These are phyloP conservation scores for Wickerhamomyces silvicola DNA, from an alignment of 805 yeast genomes.

Conservation along the genomic window DNA sequence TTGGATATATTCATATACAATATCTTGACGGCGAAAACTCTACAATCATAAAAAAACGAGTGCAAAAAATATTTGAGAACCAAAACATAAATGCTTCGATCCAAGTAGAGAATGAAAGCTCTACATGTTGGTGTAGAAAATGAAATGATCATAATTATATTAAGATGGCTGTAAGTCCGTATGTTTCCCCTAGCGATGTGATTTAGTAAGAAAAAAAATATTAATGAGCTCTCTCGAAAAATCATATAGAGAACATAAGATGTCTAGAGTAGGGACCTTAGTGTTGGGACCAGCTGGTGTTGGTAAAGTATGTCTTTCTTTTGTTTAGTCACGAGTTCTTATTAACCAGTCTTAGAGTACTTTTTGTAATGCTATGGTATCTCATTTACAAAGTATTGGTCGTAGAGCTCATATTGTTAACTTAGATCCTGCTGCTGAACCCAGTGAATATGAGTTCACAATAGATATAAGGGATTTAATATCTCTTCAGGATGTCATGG, in stretches of 20 bases:
- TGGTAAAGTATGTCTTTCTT: conserved; percentile 47
- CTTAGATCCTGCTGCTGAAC: conserved; percentile 95
- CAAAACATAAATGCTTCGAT: conserved; percentile 50
- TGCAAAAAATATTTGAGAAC: conserved; percentile 45
- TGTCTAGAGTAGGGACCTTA: conserved; percentile 93
- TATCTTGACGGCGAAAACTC: conserved; percentile 58
- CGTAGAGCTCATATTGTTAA: conserved; percentile 93
- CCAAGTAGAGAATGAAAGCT: conserved; percentile 61
- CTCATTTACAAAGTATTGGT: conserved; percentile 86
- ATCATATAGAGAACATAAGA: conserved; percentile 20
- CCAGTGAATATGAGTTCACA: conserved; percentile 84
- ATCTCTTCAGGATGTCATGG: conserved; percentile 91
- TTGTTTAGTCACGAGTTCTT: conserved; percentile 1
- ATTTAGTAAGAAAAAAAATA: not conserved
- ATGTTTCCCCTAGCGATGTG: not conserved
- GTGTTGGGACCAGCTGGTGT: conserved; percentile 98
- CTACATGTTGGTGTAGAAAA: conserved; percentile 66
- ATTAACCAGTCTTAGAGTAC: conserved; percentile 43
- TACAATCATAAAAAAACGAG: conserved; percentile 51
- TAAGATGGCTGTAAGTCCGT: not conserved
- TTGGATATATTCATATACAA: conserved; percentile 84
- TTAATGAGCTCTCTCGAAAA: not conserved
- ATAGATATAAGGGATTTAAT: conserved; percentile 89
- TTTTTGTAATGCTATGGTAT: conserved; percentile 80
- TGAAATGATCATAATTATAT: conserved; percentile 2